These are phyloP conservation scores for Hypsizygus ulmarius DNA, from an alignment of 1,284 basidiomycete genomes.

Conservation along the genomic window DNA sequence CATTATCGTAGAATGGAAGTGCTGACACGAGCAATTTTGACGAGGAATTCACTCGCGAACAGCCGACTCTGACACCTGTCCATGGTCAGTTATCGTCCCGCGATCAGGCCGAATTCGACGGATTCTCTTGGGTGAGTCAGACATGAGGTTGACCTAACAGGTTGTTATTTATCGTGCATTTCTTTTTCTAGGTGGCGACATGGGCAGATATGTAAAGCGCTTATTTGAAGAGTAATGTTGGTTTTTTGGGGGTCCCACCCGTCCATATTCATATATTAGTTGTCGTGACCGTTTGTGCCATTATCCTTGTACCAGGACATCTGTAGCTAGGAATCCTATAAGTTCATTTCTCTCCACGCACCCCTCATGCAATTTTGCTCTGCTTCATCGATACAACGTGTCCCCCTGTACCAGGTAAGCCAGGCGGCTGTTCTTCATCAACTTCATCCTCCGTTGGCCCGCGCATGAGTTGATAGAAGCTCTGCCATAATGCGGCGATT, in stretches of 20 bases:
- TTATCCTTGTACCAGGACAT: constrained; percentile 50
- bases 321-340: constrained; percentile 34
- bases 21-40: constrained; percentile 91
- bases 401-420: constrained; percentile 66
- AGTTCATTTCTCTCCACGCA: constrained; percentile 20
- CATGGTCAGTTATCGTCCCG: constrained; percentile 90
- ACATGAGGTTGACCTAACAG: neutral
- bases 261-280: constrained; percentile 31
- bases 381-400: constrained; percentile 48
- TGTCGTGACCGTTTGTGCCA: constrained; percentile 29
- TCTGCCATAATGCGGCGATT: constrained; percentile 84
- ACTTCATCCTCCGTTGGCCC: constrained; percentile 32
- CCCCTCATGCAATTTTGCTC: constrained; percentile 26
- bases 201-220: constrained; percentile 65
- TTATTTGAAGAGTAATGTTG: constrained; percentile 18
- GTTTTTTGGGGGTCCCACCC: constrained; percentile 29
- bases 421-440: constrained; percentile 30
- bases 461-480: constrained; percentile 78
- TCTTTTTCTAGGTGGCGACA: constrained; percentile 50
- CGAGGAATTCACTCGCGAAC: constrained; percentile 95
- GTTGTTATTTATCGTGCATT: constrained; percentile 1
- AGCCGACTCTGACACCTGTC: constrained; percentile 96
- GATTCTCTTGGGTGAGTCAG: constrained; percentile 82
- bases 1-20: constrained; percentile 61
- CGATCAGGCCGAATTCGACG: constrained; percentile 94